Evolutionary conservation across 2,329 filamentous ascomycete species (phyloP), one percentile per base, ranked within the genome.

Genomic region (Thyridium curvatum): DNA sequence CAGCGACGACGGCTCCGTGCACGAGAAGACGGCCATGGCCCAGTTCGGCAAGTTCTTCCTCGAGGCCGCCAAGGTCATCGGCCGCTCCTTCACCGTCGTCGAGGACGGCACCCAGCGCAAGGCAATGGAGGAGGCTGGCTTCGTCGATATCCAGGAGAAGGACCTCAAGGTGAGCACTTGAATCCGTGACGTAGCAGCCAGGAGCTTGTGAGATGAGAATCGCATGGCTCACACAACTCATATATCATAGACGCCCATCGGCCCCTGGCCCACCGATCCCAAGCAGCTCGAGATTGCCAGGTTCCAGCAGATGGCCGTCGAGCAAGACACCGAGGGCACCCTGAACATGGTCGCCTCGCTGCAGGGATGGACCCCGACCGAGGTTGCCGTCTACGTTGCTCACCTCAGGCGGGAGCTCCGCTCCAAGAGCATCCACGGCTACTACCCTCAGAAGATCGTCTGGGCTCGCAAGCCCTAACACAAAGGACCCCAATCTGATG

Each of bases 181-280:
- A n/a, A n/a, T n/a, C n/a, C n/a, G n/a, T n/a, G n/a, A n/a, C n/a
- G n/a, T n/a, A n/a, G n/a, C n/a, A n/a, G n/a, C n/a, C n/a, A n/a
- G n/a, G n/a, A n/a, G n/a, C n/a, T n/a, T n/a, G n/a, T n/a, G n/a
- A n/a, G n/a, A n/a, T n/a, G n/a, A n/a, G n/a, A n/a, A n/a, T n/a
- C n/a, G n/a, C n/a, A n/a, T n/a, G n/a, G n/a, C n/a, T n/a, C n/a
- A 26, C 10, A 10, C 21, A 32, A 6, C 18, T 35, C 4, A 34
- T 15, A 8, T 14, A n/a, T 15, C 8, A 8, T 12, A 39, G 37
- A 38, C 55, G 14, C 54, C 56, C 1, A 42, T 57, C 3, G 60
- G 60, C 1, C 33, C 43, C 1, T 66, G 64, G 63, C 56, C 59
- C 3, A 50, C 54, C 8, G 56, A 64, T 32, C 48, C 47, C 9